These are phyloP conservation scores for Hydnum rufescens DNA, from an alignment of 768 basidiomycete species.

Conservation along the genomic window DNA sequence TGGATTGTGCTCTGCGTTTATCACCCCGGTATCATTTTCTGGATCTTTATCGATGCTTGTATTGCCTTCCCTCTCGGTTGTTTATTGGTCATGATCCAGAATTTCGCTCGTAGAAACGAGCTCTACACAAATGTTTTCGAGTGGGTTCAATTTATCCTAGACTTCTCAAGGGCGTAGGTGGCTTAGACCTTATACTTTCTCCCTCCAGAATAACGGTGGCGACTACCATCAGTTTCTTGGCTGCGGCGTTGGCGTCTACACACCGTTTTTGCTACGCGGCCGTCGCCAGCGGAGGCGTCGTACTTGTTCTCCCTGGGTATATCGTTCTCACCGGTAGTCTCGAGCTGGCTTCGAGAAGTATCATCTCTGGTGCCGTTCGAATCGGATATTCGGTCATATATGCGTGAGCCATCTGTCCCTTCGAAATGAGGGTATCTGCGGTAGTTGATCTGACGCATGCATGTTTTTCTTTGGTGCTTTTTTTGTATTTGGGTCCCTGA, in stretches of 20 bases:
- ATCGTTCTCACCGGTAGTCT: constrained; percentile 57
- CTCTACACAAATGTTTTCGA: constrained; percentile 68
- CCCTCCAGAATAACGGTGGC: constrained; percentile 47
- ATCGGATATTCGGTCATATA: constrained; percentile 66
- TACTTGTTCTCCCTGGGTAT: constrained; percentile 76
- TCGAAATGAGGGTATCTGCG: too few relatives aligned
- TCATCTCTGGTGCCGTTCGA: constrained; percentile 68
- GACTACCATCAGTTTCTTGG: constrained; percentile 58
- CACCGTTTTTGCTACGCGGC: constrained; percentile 81
- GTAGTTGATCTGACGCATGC: too few relatives aligned
- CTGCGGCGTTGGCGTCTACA: constrained; percentile 61
- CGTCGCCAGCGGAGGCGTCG: constrained; percentile 70
- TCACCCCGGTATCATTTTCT: constrained; percentile 50
- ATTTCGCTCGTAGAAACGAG: constrained; percentile 52
- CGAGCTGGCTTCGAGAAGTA: constrained; percentile 61
- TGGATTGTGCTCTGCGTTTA: constrained; percentile 55
- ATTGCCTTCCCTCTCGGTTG: constrained; percentile 56
- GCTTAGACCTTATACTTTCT: too few relatives aligned
- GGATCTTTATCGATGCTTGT: constrained; percentile 65
- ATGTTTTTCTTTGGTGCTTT: constrained; percentile 9
- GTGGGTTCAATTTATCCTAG: constrained; percentile 53
- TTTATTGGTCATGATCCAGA: constrained; percentile 51
- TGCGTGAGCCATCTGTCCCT: constrained; percentile 33
- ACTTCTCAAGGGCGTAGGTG: constrained; percentile 17
- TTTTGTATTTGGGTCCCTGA: background rate